Conservation (phyloP, 495 filamentous ascomycete species). For the Pseudevernia furfuracea region DNA sequence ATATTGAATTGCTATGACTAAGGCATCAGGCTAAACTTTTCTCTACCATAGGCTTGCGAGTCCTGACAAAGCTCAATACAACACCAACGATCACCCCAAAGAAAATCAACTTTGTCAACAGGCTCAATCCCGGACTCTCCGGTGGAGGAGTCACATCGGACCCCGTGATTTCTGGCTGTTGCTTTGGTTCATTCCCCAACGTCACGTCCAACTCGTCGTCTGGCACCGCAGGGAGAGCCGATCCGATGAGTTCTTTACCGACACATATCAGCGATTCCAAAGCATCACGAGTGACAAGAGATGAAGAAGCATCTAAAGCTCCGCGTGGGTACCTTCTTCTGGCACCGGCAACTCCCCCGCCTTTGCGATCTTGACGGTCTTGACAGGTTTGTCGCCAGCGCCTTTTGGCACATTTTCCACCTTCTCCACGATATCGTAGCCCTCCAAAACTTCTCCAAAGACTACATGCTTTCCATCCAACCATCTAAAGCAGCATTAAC, state of each 20-base stretch:
- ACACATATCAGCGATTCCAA: slow-evolving; percentile 35
- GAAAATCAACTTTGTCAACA: slow-evolving; percentile 38
- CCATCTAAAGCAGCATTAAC: slow-evolving; percentile 52
- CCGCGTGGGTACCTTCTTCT: slow-evolving; percentile 95
- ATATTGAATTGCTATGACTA: slow-evolving; percentile 13
- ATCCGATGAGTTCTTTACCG: slow-evolving; percentile 32
- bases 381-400: slow-evolving; percentile 62
- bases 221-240: slow-evolving; percentile 29
- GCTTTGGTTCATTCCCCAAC: slow-evolving; percentile 16
- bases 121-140: slow-evolving; percentile 27
- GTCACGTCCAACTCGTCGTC: slow-evolving; percentile 36
- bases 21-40: slow-evolving; percentile 38
- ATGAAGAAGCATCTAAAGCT: slow-evolving; percentile 60
- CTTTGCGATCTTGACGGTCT: slow-evolving; percentile 82
- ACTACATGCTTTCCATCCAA: slow-evolving; percentile 86
- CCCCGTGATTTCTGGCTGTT: slow-evolving; percentile 23
- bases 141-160: slow-evolving; percentile 24
- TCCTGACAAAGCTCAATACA: slow-evolving; percentile 35
- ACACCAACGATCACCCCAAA: slow-evolving; percentile 37
- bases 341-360: slow-evolving; percentile 85
- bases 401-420: slow-evolving; percentile 74
- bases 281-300: slow-evolving; percentile 24
- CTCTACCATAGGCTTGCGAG: slow-evolving; percentile 25
- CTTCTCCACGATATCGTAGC: slow-evolving; percentile 80
- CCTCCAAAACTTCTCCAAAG: slow-evolving; percentile 86